These are phyloP conservation scores for Neoboletus brunneissimus DNA, from an alignment of 768 basidiomycete genomes.

Conservation along the genomic window DNA sequence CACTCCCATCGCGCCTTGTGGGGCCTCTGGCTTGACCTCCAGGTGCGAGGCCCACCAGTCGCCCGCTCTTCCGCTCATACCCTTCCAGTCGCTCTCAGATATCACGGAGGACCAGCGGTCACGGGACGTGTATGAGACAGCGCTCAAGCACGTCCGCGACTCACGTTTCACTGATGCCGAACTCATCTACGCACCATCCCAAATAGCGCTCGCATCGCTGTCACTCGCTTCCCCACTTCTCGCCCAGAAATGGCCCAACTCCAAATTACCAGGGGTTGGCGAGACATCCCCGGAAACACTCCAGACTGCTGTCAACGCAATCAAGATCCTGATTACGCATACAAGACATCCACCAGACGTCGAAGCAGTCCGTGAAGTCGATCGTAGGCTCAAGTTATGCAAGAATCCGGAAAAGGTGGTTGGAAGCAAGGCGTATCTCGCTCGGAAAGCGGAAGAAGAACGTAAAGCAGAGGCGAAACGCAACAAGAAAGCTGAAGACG, in stretches of 20 bases:
- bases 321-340: constrained; percentile 53
- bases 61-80: constrained; percentile 8
- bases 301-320: constrained; percentile 36
- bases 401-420: constrained; percentile 95
- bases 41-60: constrained; percentile 47
- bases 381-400: constrained; percentile 80
- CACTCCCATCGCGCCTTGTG: constrained; percentile 85
- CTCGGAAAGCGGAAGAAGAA: constrained; percentile 70
- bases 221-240: constrained; percentile 61
- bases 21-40: constrained; percentile 86
- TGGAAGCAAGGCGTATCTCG: constrained; percentile 80
- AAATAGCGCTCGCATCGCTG: constrained; percentile 84
- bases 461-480: constrained; percentile 67
- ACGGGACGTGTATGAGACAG: constrained; percentile 59
- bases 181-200: constrained; percentile 88
- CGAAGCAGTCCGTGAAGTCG: constrained; percentile 84
- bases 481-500: constrained; percentile 53
- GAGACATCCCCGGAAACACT: constrained; percentile 21
- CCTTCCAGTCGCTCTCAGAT: constrained; percentile 55
- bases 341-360: constrained; percentile 68
- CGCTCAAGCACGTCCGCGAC: constrained; percentile 64
- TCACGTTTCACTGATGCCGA: constrained; percentile 90
- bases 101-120: constrained; percentile 45
- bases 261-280: constrained; percentile 31
- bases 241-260: constrained; percentile 56